These are phyloP conservation scores for Fusarium veterinarium DNA, from an alignment of 2,329 filamentous ascomycete species.

Conservation along the genomic window DNA sequence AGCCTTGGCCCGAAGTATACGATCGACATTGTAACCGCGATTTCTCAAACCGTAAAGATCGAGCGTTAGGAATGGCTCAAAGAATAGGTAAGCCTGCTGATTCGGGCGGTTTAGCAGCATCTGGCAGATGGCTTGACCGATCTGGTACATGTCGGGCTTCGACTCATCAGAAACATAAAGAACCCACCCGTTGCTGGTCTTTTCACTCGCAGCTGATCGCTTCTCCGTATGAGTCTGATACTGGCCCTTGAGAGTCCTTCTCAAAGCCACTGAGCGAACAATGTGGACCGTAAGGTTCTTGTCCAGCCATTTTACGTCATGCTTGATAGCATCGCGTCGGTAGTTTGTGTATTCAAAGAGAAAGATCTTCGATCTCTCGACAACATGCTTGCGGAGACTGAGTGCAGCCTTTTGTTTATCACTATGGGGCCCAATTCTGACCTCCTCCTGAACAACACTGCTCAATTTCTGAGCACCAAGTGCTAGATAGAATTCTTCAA, in stretches of 20 bases:
- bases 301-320: constrained; percentile 91
- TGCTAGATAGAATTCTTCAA: constrained; percentile 86
- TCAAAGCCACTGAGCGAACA: constrained; percentile 81
- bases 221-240: constrained; percentile 78
- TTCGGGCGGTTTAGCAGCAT: constrained; percentile 84
- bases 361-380: constrained; percentile 91
- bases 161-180: constrained; percentile 79
- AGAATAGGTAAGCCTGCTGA: constrained; percentile 87
- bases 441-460: constrained; percentile 80
- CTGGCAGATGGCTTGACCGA: constrained; percentile 87
- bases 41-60: constrained; percentile 84
- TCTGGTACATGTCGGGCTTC: constrained; percentile 87
- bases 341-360: constrained; percentile 81
- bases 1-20: constrained; percentile 88
- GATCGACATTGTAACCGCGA: constrained; percentile 95
- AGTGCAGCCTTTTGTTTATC: constrained; percentile 76
- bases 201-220: constrained; percentile 75
- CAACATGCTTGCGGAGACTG: constrained; percentile 80
- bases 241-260: constrained; percentile 78
- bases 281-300: constrained; percentile 82
- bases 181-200: constrained; percentile 66
- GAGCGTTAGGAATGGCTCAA: constrained; percentile 90
- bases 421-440: constrained; percentile 74
- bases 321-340: constrained; percentile 79
- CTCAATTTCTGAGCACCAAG: constrained; percentile 84